A percentile compares a stretch with the other conserved stretches of the same genome.
Conservation (phyloP, 2,329 filamentous ascomycete species). For the Waltergamsia citrina region DNA sequence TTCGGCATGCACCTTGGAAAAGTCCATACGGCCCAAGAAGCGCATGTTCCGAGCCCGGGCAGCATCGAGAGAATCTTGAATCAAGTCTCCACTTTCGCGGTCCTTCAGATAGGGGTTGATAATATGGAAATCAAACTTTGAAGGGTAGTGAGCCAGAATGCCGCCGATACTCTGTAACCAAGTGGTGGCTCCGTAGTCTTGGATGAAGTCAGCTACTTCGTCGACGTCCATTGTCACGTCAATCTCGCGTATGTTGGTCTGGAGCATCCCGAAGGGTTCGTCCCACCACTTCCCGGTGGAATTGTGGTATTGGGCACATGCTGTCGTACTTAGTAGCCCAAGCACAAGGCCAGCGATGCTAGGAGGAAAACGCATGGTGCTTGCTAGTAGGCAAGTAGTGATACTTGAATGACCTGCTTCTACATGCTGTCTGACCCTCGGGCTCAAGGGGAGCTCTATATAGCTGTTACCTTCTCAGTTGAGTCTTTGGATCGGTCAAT, state of each 20-base stretch:
- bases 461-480: no score
- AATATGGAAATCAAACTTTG: conserved; percentile 6
- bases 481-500: no score
- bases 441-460: no score
- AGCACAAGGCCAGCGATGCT: no score
- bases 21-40: conserved; percentile 9
- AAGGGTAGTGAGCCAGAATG: conserved; percentile 8
- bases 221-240: conserved; percentile 9
- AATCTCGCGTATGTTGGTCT: conserved; percentile 9
- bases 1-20: conserved; percentile 6
- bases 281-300: conserved; percentile 6
- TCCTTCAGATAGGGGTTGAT: conserved; percentile 5
- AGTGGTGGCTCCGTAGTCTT: conserved; percentile 5
- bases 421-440: no score
- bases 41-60: conserved; percentile 5
- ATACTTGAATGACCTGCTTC: no score
- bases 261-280: conserved; percentile 9
- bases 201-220: conserved; percentile 6
- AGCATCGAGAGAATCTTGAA: conserved; percentile 7
- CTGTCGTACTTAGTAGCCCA: no score
- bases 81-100: conserved; percentile 7
- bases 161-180: conserved; percentile 8
- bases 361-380: no score
- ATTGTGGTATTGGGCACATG: no score
- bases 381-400: no score